phyloP scores from a whole-genome alignment of 2,329 filamentous ascomycete species.

The Penicillium sp. region DNA sequence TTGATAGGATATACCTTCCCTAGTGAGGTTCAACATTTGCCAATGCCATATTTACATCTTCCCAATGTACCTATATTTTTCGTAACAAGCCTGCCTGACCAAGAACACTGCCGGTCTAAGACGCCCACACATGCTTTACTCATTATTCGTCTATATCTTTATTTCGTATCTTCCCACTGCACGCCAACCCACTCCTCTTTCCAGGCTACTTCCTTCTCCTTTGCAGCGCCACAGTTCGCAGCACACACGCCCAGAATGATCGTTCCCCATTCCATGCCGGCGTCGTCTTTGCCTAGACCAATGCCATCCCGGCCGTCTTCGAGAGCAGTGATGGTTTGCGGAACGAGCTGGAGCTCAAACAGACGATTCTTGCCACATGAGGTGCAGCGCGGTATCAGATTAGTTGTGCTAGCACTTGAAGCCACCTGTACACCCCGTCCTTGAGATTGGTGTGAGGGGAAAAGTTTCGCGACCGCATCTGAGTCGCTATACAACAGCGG shows the following conservation, averaged over 20 bases:
- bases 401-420: slow-evolving; percentile 15
- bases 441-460: slow-evolving; percentile 35
- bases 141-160: not conserved
- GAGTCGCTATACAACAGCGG: slow-evolving; percentile 77
- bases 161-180: slow-evolving; percentile 79
- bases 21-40: too few species aligned
- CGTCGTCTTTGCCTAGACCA: slow-evolving; percentile 59
- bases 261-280: slow-evolving; percentile 97
- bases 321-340: slow-evolving; percentile 82
- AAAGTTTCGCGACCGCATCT: slow-evolving; percentile 67
- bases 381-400: slow-evolving; percentile 67
- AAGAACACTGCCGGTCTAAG: not conserved
- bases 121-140: not conserved
- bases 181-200: slow-evolving; percentile 96
- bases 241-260: slow-evolving; percentile 82
- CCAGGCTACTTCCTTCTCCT: slow-evolving; percentile 66
- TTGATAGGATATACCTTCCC: too few species aligned
- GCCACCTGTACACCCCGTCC: slow-evolving; percentile 2
- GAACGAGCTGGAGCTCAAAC: slow-evolving; percentile 90
- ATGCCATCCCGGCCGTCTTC: slow-evolving; percentile 64
- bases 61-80: not conserved
- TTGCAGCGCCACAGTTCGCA: slow-evolving; percentile 67
- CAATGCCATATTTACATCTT: too few species aligned
- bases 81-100: not conserved
- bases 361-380: slow-evolving; percentile 71